These are phyloP conservation scores for Athelia psychrophila DNA, from an alignment of 1,284 basidiomycete genomes.

Conservation along the genomic window DNA sequence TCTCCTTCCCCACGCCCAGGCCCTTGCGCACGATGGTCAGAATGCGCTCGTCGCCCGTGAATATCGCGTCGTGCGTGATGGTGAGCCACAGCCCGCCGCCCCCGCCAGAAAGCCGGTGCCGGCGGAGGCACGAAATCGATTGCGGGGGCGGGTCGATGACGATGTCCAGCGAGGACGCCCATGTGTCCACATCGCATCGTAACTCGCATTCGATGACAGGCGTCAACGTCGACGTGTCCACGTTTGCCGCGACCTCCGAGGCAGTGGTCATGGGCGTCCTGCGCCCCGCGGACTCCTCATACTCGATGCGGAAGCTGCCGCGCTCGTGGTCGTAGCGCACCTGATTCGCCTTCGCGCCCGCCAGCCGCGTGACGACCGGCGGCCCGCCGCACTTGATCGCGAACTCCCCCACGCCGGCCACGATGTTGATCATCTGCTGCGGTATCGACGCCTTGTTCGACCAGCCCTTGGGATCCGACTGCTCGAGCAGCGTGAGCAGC, in stretches of 20 bases:
- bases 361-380: constrained; percentile 82
- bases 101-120: constrained; percentile 84
- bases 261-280: constrained; percentile 28
- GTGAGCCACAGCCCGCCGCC: constrained; percentile 98
- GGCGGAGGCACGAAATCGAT: constrained; percentile 77
- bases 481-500: constrained; percentile 91
- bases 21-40: constrained; percentile 78
- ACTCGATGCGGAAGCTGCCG: constrained; percentile 81
- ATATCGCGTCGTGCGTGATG: constrained; percentile 81
- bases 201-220: constrained; percentile 89
- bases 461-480: constrained; percentile 98
- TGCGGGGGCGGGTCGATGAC: constrained; percentile 94
- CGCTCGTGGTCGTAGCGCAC: constrained; percentile 89
- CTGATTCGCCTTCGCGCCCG: constrained; percentile 74
- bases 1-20: constrained; percentile 60
- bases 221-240: constrained; percentile 15
- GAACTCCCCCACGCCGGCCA: constrained; percentile 91
- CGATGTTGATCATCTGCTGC: constrained; percentile 82
- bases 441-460: constrained; percentile 93
- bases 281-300: constrained; percentile 66
- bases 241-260: constrained; percentile 12
- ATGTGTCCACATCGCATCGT: constrained; percentile 91
- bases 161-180: constrained; percentile 86
- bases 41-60: constrained; percentile 75
- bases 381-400: constrained; percentile 95